Conservation (phyloP, 2,329 filamentous ascomycete genomes). For the Claviceps humidiphila region DNA sequence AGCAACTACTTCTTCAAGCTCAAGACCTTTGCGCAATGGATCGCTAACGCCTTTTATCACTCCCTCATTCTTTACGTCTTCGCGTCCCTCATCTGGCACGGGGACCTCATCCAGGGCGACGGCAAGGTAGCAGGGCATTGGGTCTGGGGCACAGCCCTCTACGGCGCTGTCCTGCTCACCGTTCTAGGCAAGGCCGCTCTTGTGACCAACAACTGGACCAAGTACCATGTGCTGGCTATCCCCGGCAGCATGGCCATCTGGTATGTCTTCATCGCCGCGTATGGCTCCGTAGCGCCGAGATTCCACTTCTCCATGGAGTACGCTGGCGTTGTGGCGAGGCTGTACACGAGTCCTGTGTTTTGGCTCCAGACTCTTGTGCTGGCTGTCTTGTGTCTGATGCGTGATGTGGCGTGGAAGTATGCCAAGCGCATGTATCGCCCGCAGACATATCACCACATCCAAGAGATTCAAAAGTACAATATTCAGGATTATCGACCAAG, state of each 20-base stretch:
- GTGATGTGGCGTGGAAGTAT: conserved; percentile 96
- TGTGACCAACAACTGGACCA: conserved; percentile 97
- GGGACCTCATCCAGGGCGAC: conserved; percentile 65
- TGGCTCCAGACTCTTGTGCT: conserved; percentile 81
- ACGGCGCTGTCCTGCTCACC: conserved; percentile 84
- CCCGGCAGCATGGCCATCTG: conserved; percentile 86
- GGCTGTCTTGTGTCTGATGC: conserved; percentile 65
- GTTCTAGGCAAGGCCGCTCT: conserved; percentile 90
- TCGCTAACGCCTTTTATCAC: conserved; percentile 89
- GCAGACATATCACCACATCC: conserved; percentile 92
- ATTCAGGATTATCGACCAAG: conserved; percentile 96
- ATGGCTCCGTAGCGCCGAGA: conserved; percentile 75
- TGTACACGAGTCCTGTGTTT: conserved; percentile 75
- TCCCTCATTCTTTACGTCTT: conserved; percentile 86
- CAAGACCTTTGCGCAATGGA: conserved; percentile 86
- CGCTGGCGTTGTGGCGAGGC: conserved; percentile 63
- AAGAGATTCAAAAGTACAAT: conserved; percentile 99
- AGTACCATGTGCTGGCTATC: conserved; percentile 91
- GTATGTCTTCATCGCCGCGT: conserved; percentile 80
- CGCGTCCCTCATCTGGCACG: conserved; percentile 66
- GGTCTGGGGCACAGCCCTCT: conserved; percentile 94
- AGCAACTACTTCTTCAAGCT: conserved; percentile 87
- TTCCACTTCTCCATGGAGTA: conserved; percentile 74
- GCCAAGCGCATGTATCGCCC: conserved; percentile 94
- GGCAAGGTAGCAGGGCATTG: conserved; percentile 83